These are phyloP conservation scores for Hypoxylon rubiginosum DNA, from an alignment of 2,329 filamentous ascomycete genomes.

Conservation along the genomic window DNA sequence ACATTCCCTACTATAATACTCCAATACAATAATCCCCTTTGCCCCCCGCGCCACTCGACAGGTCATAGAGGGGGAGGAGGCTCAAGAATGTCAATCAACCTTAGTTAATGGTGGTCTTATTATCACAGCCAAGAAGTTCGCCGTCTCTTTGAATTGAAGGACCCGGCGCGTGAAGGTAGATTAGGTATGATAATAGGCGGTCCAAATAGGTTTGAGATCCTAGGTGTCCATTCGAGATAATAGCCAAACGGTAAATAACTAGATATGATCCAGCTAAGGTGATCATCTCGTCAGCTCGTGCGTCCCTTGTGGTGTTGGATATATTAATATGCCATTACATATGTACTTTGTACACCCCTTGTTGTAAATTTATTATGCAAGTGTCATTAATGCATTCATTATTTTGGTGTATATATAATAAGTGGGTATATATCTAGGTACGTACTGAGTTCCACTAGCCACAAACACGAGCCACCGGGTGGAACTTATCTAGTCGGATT, in stretches of 20 bases:
- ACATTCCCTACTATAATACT: conserved; percentile 46
- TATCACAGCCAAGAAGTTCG: neutral
- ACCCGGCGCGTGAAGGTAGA: conserved; percentile 9
- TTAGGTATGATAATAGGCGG: conserved; percentile 16
- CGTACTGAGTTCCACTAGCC: neutral
- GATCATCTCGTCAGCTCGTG: neutral
- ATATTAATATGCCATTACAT: neutral
- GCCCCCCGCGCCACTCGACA: neutral
- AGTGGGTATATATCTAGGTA: no score
- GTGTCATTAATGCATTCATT: no score
- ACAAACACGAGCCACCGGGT: neutral
- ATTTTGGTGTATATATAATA: neutral
- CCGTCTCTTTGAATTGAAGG: conserved; percentile 16
- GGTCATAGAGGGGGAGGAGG: conserved; percentile 13
- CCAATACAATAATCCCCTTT: conserved; percentile 33
- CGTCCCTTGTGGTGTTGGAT: no score
- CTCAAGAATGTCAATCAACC: conserved; percentile 13
- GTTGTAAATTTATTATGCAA: no score
- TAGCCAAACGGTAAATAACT: conserved; percentile 28
- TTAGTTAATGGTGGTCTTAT: neutral
- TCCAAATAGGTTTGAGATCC: conserved; percentile 18
- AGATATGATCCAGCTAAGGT: neutral
- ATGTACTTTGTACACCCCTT: no score
- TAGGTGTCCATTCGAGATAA: conserved; percentile 19
- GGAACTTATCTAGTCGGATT: neutral